Evolutionary conservation across 345 rosid species (phyloP), one percentile per base, ranked within the genome.

Genomic region (Moringa oleifera): DNA sequence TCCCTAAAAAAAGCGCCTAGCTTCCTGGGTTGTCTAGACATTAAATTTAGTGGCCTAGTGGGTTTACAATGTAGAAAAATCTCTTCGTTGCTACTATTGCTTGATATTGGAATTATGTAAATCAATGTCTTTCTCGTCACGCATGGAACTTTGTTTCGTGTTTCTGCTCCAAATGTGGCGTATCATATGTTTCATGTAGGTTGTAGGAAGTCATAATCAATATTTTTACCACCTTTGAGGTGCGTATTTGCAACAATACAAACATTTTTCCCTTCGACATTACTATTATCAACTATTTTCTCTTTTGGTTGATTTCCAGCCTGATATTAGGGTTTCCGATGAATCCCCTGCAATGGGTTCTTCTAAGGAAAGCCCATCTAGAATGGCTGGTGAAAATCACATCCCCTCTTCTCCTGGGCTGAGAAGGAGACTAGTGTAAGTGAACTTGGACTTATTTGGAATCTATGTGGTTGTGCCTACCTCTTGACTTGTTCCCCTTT

Each of bases 401-500:
- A 58, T 60, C 25, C 80, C 93, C 20, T 73, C 86, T 51, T 81
- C 84, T 52, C 88, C 86, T 11, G 87, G 85, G 64, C 68, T 92
- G 78, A 80, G 96, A 81, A 85, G 93, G 82, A 82, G 96, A 84
- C 62, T 72, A 17, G 81, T 82, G 98, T 89, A 67, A 79, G 88
- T 71, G n/a, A 25, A 64, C 59, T 18, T 68, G 21, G 22, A 37
- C 46, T 28, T 36, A n/a, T 18, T 31, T 36, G 46, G 59, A 19
- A 54, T 31, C 46, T 23, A 1, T 53, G 19, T 61, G 41, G 20
- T 65, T 53, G 22, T 36, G 9, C 41, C 53, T 58, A 49, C 60
- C 57, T 62, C 51, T 18, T 41, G 3, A 53, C 47, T 70, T 2
- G 1, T 23, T 10, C 11, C 4, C 20, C 45, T 53, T 57, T 1